Conservation (phyloP, 129 eudicot genomes). For the Escallonia rubra region DNA sequence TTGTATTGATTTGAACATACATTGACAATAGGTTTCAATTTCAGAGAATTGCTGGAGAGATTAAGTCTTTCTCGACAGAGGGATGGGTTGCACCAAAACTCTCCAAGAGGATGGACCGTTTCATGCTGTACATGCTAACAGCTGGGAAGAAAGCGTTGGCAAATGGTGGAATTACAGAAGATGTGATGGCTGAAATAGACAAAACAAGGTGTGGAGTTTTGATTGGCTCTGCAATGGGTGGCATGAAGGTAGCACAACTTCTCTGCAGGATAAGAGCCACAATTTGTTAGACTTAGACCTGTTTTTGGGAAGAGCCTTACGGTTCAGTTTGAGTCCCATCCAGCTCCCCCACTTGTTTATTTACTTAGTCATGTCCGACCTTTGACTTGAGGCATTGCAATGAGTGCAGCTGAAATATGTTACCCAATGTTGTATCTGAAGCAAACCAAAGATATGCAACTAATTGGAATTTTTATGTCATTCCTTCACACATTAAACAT, state of each 20-base stretch:
- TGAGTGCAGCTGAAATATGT: neutral
- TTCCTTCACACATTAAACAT: too few species aligned
- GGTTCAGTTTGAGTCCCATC: too few species aligned
- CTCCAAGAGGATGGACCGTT: conserved; percentile 87
- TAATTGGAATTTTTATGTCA: too few species aligned
- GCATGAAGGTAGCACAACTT: conserved; percentile 70
- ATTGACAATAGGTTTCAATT: conserved; percentile 11
- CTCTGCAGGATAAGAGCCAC: neutral
- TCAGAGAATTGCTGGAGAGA: conserved; percentile 97
- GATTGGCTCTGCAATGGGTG: conserved; percentile 97
- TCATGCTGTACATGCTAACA: conserved; percentile 96
- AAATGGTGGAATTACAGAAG: conserved; percentile 69
- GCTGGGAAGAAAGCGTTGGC: conserved; percentile 96
- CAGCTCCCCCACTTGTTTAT: too few species aligned
- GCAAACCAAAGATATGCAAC: too few species aligned
- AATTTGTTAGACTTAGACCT: too few species aligned
- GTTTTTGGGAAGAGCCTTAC: too few species aligned
- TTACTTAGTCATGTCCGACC: too few species aligned
- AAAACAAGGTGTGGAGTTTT: conserved; percentile 83
- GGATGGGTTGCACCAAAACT: conserved; percentile 95
- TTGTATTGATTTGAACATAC: neutral
- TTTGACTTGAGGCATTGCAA: neutral
- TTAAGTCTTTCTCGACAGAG: conserved; percentile 76
- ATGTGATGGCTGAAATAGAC: conserved; percentile 55
- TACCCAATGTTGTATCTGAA: neutral